Evolutionary conservation across 148 eudicot genomes (phyloP), one percentile per base, ranked within the genome.

Genomic region (Salicornia ramosissima): DNA sequence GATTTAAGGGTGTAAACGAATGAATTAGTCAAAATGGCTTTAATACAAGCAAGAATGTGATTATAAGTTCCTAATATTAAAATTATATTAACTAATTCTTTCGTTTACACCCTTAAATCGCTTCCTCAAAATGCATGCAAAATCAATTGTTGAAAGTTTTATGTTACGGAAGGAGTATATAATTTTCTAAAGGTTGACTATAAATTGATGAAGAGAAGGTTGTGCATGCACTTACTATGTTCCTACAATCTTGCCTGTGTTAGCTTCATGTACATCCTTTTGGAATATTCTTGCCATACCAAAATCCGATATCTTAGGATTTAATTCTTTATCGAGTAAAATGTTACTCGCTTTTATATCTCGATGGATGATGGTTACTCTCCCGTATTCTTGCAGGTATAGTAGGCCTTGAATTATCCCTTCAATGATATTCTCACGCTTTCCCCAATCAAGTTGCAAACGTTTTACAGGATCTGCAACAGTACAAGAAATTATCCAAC

Each of bases 351-450:
- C 77, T 65, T 81, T 81, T 30, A 81, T 31, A 30, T 81, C 80
- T 47, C 85, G 74, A 25, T 83, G 86, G 14, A 80, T 69, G 57
- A 77, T 74, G 56, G 81, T 83, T 10, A 77, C 28, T 70, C 76
- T 80, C 36, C 81, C 79, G 62, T 83, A 83, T 65, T 80, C 86
- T 53, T 80, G 86, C 34, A 83, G 86, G 69, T 83, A 83, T 16
- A 83, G 63, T 28, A 82, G 83, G 43, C 81, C 86, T 77, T 83
- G 86, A 74, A 66, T 74, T 4, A 83, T 39, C 6, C 86, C 86
- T 64, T 83, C 77, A 16, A 83, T 71, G 70, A 83, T 77, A 18
- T 68, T 69, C 67, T 42, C 83, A 45, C 79, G 66, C 49, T 67
- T 77, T 75, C 60, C 71, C 86, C 86, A 83, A 30, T 80, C 75